Percentiles rank a stretch among this genome's conserved stretches.
phyloP scores from a whole-genome alignment of 2,329 filamentous ascomycete genomes.

The Harringtonia aguacate region DNA sequence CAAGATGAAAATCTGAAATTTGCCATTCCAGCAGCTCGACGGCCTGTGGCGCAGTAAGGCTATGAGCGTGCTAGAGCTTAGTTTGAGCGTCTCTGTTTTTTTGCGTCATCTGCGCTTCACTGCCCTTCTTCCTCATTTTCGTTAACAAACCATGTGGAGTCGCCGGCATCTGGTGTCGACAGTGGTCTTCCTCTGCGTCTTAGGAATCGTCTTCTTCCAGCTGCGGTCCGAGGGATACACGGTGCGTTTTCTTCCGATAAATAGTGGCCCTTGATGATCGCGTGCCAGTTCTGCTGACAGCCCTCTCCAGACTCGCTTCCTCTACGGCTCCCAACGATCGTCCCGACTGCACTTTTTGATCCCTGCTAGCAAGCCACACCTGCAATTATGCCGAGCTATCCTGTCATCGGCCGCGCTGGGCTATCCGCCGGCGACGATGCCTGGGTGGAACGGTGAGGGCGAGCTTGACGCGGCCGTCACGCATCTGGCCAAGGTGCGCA shows the following conservation, averaged over 20 bases:
- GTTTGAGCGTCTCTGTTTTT: too few relatives aligned
- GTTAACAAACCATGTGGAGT: conserved; percentile 4
- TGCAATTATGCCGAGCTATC: conserved; percentile 1
- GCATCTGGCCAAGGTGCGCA: conserved; percentile 5
- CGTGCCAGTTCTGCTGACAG: not conserved
- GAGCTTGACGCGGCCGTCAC: conserved; percentile 3
- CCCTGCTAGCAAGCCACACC: not conserved
- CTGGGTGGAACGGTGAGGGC: conserved; percentile 3
- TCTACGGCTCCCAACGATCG: not conserved
- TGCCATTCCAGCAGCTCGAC: too few relatives aligned
- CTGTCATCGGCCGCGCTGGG: not conserved
- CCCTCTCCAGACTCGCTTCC: too few relatives aligned
- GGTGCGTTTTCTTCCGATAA: not conserved
- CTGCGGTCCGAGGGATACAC: not conserved
- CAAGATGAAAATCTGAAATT: too few relatives aligned
- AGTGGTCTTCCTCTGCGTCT: not conserved
- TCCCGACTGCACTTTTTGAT: conserved; percentile 1
- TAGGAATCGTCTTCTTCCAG: not conserved
- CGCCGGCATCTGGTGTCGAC: not conserved
- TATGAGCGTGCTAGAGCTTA: too few relatives aligned
- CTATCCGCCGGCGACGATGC: conserved; percentile 1
- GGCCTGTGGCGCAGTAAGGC: too few relatives aligned
- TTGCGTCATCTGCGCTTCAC: too few relatives aligned
- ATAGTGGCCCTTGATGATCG: not conserved
- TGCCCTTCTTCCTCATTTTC: too few relatives aligned